These are phyloP conservation scores for Pseudopithomyces chartarum DNA, from an alignment of 2,329 filamentous ascomycete genomes.

Conservation along the genomic window DNA sequence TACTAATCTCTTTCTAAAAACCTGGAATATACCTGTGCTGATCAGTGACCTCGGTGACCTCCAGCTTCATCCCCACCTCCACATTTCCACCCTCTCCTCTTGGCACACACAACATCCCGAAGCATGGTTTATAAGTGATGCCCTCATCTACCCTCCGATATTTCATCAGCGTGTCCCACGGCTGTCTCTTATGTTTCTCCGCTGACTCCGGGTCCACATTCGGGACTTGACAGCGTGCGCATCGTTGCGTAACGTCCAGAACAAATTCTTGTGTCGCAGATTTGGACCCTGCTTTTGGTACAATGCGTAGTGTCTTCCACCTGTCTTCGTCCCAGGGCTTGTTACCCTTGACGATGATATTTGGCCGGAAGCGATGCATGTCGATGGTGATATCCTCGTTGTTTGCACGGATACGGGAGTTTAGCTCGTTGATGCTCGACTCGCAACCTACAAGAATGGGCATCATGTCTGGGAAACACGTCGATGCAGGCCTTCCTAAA, in stretches of 20 bases:
- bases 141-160: constrained; percentile 65
- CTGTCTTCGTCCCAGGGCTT: constrained; percentile 66
- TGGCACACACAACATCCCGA: constrained; percentile 69
- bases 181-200: constrained; percentile 62
- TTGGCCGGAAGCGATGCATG: constrained; percentile 62
- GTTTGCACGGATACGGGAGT: constrained; percentile 53
- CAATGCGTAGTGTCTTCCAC: constrained; percentile 64
- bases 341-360: constrained; percentile 63
- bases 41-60: constrained; percentile 62
- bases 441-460: constrained; percentile 62
- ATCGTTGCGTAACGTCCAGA: constrained; percentile 64
- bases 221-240: constrained; percentile 65
- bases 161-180: constrained; percentile 66
- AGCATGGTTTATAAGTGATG: constrained; percentile 68
- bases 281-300: constrained; percentile 11
- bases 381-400: constrained; percentile 61
- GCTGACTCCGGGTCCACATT: constrained; percentile 69
- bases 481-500: constrained; percentile 60
- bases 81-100: constrained; percentile 60
- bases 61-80: constrained; percentile 63
- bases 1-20: constrained; percentile 20
- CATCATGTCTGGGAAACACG: constrained; percentile 66
- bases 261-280: constrained; percentile 38
- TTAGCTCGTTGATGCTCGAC: constrained; percentile 63
- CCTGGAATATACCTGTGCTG: constrained; percentile 60